A percentile compares a stretch with the other conserved stretches of the same genome.
phyloP scores from a whole-genome alignment of 371 early-diverging fungal genomes.

The Umbelopsis sp. region DNA sequence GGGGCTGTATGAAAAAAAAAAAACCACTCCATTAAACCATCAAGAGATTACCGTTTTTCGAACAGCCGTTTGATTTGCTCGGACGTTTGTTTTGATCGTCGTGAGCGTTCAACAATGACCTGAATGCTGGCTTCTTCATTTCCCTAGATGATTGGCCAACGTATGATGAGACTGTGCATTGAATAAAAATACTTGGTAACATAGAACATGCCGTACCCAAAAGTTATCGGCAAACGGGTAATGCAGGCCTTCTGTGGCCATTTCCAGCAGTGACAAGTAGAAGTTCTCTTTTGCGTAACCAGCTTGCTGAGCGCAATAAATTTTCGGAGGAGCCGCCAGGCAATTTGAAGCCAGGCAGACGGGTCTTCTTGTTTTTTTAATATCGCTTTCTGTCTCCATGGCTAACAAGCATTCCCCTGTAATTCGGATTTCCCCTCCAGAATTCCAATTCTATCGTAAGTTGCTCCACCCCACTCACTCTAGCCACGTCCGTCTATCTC shows the following conservation, averaged over 20 bases:
- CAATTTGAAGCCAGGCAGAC: background rate
- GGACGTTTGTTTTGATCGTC: slow-evolving; percentile 29
- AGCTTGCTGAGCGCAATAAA: background rate
- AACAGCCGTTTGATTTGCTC: slow-evolving; percentile 30
- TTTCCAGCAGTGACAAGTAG: slow-evolving; percentile 17
- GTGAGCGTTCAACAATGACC: slow-evolving; percentile 21
- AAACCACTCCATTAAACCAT: background rate
- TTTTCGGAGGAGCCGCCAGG: slow-evolving; percentile 5
- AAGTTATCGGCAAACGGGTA: slow-evolving; percentile 18
- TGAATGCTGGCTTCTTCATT: slow-evolving; percentile 26
- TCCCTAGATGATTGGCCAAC: slow-evolving; percentile 5
- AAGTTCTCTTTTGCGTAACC: slow-evolving; percentile 7
- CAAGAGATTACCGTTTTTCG: slow-evolving; percentile 25
- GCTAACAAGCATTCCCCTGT: slow-evolving; percentile 10
- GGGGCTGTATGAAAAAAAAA: background rate
- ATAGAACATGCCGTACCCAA: background rate
- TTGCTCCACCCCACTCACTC: no score
- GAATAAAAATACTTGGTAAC: background rate
- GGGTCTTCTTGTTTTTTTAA: background rate
- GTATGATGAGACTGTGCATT: slow-evolving; percentile 12
- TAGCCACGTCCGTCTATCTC: background rate
- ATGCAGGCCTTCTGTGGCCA: slow-evolving; percentile 19
- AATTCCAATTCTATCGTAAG: slow-evolving; percentile 17
- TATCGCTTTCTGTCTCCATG: background rate
- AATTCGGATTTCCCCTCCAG: slow-evolving; percentile 12